phyloP scores from a whole-genome alignment of 768 basidiomycete species.

The Gymnopilus dilepis region DNA sequence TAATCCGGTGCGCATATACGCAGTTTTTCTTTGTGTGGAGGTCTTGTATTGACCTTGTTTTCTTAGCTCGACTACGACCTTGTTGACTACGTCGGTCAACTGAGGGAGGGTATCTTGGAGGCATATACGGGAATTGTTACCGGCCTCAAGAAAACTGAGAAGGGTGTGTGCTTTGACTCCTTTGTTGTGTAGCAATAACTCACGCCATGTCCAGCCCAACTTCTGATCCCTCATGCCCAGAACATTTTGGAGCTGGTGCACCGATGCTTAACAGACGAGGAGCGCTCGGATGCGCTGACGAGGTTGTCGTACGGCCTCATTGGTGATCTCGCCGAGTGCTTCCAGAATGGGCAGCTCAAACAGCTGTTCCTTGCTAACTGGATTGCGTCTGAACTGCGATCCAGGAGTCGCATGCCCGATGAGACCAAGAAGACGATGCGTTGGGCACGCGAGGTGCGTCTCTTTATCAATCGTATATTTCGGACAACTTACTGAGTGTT shows the following conservation, averaged over 20 bases:
- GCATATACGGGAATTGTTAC: slow-evolving; percentile 96
- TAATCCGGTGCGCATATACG: slow-evolving; percentile 68
- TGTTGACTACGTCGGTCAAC: slow-evolving; percentile 86
- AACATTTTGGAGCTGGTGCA: slow-evolving; percentile 83
- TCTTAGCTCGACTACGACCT: slow-evolving; percentile 82
- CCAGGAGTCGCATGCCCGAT: slow-evolving; percentile 70
- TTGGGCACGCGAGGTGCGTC: slow-evolving; percentile 89
- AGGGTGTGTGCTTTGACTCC: slow-evolving; percentile 50
- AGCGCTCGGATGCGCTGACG: slow-evolving; percentile 78
- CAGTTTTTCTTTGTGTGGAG: not conserved
- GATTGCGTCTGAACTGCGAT: slow-evolving; percentile 75
- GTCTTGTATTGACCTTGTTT: slow-evolving; percentile 14
- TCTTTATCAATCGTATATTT: not conserved
- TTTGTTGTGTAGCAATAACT: slow-evolving; percentile 12
- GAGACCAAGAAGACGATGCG: slow-evolving; percentile 90
- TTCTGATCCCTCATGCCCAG: slow-evolving; percentile 73
- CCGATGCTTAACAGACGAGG: slow-evolving; percentile 79
- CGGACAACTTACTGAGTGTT: slow-evolving; percentile 8
- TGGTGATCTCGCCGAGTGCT: slow-evolving; percentile 92
- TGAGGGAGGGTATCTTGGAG: slow-evolving; percentile 95
- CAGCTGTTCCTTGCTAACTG: slow-evolving; percentile 79
- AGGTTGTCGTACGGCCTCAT: slow-evolving; percentile 83
- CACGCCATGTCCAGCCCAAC: slow-evolving; percentile 36
- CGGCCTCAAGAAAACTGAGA: slow-evolving; percentile 83
- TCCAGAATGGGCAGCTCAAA: slow-evolving; percentile 82